These are phyloP conservation scores for Arthroderma sp. DNA, from an alignment of 2,329 filamentous ascomycete species.

Conservation along the genomic window DNA sequence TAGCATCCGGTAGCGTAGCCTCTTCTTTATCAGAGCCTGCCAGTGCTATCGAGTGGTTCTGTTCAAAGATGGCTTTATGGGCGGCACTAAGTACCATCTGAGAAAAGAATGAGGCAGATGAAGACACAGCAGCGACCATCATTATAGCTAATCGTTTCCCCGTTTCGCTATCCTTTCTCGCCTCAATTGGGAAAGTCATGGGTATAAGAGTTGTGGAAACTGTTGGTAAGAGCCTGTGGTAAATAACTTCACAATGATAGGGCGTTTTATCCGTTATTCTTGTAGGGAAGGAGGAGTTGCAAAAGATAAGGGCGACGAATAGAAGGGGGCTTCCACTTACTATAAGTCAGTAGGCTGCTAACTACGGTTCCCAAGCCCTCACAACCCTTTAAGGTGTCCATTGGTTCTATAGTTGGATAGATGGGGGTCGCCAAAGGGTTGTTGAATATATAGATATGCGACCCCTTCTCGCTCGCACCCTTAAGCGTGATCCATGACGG, in stretches of 20 bases:
- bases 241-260: background rate
- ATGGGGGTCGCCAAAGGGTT: slow-evolving; percentile 1
- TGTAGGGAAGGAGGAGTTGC: background rate
- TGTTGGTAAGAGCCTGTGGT: slow-evolving; percentile 8
- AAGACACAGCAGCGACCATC: slow-evolving; percentile 24
- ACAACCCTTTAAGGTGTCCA: slow-evolving; percentile 4
- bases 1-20: slow-evolving; percentile 22
- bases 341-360: slow-evolving; percentile 2
- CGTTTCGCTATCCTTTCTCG: slow-evolving; percentile 16
- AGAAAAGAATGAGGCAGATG: slow-evolving; percentile 29
- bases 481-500: slow-evolving; percentile 6
- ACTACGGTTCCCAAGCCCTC: slow-evolving; percentile 3
- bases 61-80: slow-evolving; percentile 26
- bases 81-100: slow-evolving; percentile 31
- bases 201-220: slow-evolving; percentile 28
- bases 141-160: slow-evolving; percentile 22
- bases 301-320: background rate
- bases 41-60: slow-evolving; percentile 18
- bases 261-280: background rate
- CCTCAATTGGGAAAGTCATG: slow-evolving; percentile 29
- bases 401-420: slow-evolving; percentile 4
- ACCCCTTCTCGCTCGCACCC: background rate
- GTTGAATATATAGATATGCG: background rate
- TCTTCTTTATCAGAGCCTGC: slow-evolving; percentile 13
- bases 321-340: slow-evolving; percentile 3